Evolutionary conservation across 2,329 filamentous ascomycete genomes (phyloP).

Genomic region (Fonsecaea multimorphosa): DNA sequence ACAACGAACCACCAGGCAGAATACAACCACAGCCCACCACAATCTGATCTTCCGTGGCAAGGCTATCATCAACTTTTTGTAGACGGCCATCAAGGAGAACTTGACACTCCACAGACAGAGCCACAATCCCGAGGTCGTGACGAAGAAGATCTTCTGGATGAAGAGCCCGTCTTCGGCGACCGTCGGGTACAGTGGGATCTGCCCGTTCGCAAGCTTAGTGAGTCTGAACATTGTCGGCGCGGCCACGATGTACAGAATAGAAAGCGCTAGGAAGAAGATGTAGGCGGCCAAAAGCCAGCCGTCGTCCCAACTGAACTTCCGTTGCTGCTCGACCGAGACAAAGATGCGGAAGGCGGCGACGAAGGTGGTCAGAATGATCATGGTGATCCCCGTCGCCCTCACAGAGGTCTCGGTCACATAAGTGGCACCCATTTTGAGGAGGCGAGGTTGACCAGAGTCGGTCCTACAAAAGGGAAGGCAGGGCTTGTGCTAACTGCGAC

Average conservation of each 20-base stretch:
- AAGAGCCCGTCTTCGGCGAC: slow-evolving; percentile 7
- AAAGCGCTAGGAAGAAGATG: slow-evolving; percentile 10
- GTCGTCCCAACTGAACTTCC: slow-evolving; percentile 13
- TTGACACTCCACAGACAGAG: slow-evolving; percentile 11
- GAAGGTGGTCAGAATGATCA: slow-evolving; percentile 6
- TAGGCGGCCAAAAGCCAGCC: slow-evolving; percentile 14
- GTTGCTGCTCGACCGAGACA: slow-evolving; percentile 9
- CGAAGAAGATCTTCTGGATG: slow-evolving; percentile 14
- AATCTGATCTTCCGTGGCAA: slow-evolving; percentile 7
- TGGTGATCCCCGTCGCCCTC: slow-evolving; percentile 12
- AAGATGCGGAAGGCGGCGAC: slow-evolving; percentile 8
- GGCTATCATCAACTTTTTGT: slow-evolving; percentile 11
- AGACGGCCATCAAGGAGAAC: slow-evolving; percentile 16
- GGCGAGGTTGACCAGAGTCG: background rate
- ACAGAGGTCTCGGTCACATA: slow-evolving; percentile 14
- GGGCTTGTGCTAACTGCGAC: background rate
- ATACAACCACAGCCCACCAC: slow-evolving; percentile 10
- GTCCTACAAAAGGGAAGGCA: background rate
- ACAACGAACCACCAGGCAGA: slow-evolving; percentile 8
- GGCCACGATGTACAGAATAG: slow-evolving; percentile 13
- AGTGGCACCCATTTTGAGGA: slow-evolving; percentile 2
- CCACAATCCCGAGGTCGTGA: slow-evolving; percentile 12
- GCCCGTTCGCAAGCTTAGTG: slow-evolving; percentile 2
- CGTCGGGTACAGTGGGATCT: slow-evolving; percentile 8
- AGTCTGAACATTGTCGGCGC: slow-evolving; percentile 1